Base-by-base conservation (phyloP, 1,284 basidiomycete species). In the Ganoderma boninense region DNA sequence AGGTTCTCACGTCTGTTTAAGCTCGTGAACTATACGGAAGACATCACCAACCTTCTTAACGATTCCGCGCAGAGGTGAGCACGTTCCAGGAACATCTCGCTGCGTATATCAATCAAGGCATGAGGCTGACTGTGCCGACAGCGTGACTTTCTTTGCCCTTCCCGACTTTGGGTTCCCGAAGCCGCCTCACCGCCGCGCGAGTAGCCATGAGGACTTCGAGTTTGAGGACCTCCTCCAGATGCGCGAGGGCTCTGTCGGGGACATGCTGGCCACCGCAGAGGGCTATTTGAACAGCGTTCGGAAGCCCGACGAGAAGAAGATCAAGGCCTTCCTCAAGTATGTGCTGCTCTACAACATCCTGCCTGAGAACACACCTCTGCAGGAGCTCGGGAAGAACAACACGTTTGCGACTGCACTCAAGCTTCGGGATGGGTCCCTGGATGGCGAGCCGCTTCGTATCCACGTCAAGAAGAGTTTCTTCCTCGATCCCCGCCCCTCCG, bases 321-420 rank as follows among this genome's bases (percentile, higher is more conserved):
- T 87, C 71, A 84, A 88, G 75, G 84, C 88, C 76, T 81, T 85
- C 38, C 76, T 90, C 68, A 86, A 87, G 74, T 86, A 87, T 56
- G 83, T 91, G 20, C 79, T 92, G 7, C 82, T 85, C 44, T 94
- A 94, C 79, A 90, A 94, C 77, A 86, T 89, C 62, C 81, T 94
- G 16, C 86, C 88, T 16, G 78, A 82, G 40, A 80, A 81, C 6
- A 80, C 86, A 64, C 79, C 82, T 59, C 77, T 80, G 0, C 73
- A 74, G 40, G 79, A 84, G 23, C 84, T 93, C 23, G 84, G 84
- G 6, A 82, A 84, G 74, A 92, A 93, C 80, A 85, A 85, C 14
- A 92, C 91, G 0, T 85, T 87, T 66, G 84, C 87, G 6, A 92
- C 91, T 2, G 83, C 84, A 56, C 82, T 94, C 60, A 82, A 82